A percentile compares a stretch with the other conserved stretches of the same genome.
phyloP scores from a whole-genome alignment of 345 rosid genomes.

The Bruguiera sexangula region DNA sequence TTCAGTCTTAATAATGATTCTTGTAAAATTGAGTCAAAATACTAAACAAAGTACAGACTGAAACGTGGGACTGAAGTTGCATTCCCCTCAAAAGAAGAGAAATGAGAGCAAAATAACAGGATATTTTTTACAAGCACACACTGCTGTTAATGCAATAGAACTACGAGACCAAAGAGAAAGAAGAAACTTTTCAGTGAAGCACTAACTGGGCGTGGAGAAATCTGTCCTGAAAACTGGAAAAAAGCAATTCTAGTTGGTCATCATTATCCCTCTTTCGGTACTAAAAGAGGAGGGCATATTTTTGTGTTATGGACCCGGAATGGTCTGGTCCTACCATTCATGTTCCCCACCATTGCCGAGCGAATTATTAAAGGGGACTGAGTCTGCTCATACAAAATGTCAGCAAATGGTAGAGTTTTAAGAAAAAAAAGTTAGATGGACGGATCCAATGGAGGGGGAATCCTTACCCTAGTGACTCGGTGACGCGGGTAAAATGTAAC shows the following conservation, averaged over 20 bases:
- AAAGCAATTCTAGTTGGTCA: slow-evolving; percentile 9
- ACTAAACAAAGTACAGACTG: slow-evolving; percentile 4
- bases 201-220: slow-evolving; percentile 1
- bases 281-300: slow-evolving; percentile 1
- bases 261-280: neutral
- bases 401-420: neutral
- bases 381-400: neutral
- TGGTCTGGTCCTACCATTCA: neutral
- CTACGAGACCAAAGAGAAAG: neutral
- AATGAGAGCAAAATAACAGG: slow-evolving; percentile 4
- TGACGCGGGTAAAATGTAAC: no score
- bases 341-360: neutral
- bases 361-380: neutral
- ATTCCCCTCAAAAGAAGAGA: slow-evolving; percentile 1
- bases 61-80: neutral
- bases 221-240: slow-evolving; percentile 8
- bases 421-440: neutral
- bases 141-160: slow-evolving; percentile 2
- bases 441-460: no score
- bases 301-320: neutral
- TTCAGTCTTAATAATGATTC: neutral
- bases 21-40: slow-evolving; percentile 25
- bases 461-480: no score
- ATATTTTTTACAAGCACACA: slow-evolving; percentile 7
- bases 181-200: neutral